Conservation (phyloP, 495 filamentous ascomycete genomes). For the Penicillium salamii region DNA sequence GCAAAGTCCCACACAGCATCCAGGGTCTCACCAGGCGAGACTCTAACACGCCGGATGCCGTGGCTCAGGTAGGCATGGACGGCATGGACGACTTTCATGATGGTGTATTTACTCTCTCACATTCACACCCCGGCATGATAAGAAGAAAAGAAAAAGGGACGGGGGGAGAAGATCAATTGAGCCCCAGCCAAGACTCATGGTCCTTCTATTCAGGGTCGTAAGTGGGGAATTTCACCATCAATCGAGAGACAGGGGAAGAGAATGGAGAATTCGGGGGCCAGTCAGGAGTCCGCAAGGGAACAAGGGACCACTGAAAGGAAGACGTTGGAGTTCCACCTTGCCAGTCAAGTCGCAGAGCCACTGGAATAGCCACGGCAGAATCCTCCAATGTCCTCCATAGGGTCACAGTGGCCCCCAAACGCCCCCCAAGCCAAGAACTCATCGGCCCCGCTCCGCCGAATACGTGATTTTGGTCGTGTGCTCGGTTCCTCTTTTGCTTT, state of each 20-base stretch:
- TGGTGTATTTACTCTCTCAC: not conserved
- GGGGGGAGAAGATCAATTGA: not conserved
- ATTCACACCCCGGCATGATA: not conserved
- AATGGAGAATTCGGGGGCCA: not conserved
- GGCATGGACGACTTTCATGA: conserved; percentile 15
- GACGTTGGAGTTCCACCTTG: no score
- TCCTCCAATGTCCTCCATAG: not conserved
- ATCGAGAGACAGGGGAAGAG: not conserved
- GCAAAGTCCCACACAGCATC: conserved; percentile 32
- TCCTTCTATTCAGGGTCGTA: not conserved
- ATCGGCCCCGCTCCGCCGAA: conserved; percentile 1
- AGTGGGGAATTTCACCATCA: not conserved
- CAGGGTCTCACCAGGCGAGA: conserved; percentile 22
- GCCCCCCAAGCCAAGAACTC: not conserved
- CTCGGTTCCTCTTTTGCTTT: not conserved
- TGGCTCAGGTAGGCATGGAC: conserved; percentile 11
- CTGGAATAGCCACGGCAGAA: no score
- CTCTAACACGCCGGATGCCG: conserved; percentile 10
- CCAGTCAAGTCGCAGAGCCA: no score
- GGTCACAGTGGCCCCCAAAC: not conserved
- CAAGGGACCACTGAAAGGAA: not conserved
- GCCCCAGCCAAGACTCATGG: not conserved
- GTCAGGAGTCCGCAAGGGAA: not conserved
- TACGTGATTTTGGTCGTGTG: conserved; percentile 1
- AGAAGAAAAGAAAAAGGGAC: not conserved